Base-by-base conservation (phyloP, 202 grass and related monocot genomes). In the Cymbopogon flexuosus region DNA sequence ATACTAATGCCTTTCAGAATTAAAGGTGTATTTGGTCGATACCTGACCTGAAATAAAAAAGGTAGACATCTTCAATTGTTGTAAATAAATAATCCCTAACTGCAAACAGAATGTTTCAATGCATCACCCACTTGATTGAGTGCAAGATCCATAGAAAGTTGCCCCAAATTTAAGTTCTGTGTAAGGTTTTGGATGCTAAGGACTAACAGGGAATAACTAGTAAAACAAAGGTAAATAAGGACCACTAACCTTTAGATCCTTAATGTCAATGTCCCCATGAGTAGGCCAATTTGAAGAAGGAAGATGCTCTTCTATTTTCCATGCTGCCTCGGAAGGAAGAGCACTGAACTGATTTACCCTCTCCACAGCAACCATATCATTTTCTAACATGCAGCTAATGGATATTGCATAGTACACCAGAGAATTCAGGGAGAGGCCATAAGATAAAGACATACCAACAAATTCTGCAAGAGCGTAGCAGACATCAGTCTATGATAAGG, bases 391-490 rank as follows among this genome's bases (percentile, higher is more conserved):
- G 49, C 91, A 93, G 31, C 88, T 78, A 43, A 74, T 70, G 37
- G 72, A 84, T 51, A 93, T 88, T 39, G 88, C 63, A 54, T 59
- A 86, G 60, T 72, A 86, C 16, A 85, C 81, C 70, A 87, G 5
- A 0, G 83, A 83, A 78, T 90, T 90, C 51, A 93, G 80, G 29
- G 83, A 86, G 14, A 93, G 88, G 11, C 85, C 91, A 62, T 90
- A 93, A 2, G 80, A 88, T 43, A 93, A 72, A 66, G 88, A 88
- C 84, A 93, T 85, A 34, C 91, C 91, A 31, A 90, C 91, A 81
- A 93, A 88, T 60, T 86, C 89, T 91, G 70, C 33, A 79, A 70
- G 9, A 76, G 56, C 14, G 42, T 23, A 83, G 18, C 0, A 19
- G 43, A 41, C 7, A 77, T 67, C n/a, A 64, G 47, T 2, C 19